phyloP scores from a whole-genome alignment of 192 early-diverging fungal species.

The Bifiguratus adelaidae region DNA sequence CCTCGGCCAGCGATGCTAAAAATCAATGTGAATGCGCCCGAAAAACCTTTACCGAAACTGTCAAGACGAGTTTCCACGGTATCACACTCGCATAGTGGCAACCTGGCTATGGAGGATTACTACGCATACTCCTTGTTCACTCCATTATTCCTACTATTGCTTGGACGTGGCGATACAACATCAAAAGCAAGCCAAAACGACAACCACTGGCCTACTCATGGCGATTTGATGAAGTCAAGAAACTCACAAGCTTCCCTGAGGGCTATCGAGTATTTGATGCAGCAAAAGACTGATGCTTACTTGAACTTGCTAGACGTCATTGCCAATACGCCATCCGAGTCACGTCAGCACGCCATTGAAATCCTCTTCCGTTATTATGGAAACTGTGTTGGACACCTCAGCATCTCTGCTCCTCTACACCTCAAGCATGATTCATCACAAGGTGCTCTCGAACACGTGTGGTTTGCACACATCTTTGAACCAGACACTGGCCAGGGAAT shows the following conservation, averaged over 20 bases:
- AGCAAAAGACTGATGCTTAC: conserved; percentile 33
- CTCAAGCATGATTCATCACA: conserved; percentile 11
- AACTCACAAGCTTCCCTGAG: too few relatives aligned
- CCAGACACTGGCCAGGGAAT: background rate
- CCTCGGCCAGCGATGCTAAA: too few relatives aligned
- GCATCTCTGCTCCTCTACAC: conserved; percentile 26
- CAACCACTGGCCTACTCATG: too few relatives aligned
- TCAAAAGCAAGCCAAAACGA: too few relatives aligned
- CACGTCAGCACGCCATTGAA: conserved; percentile 19
- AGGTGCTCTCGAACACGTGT: conserved; percentile 19
- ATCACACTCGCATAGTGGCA: conserved; percentile 7
- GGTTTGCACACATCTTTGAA: conserved; percentile 36
- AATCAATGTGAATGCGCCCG: too few relatives aligned
- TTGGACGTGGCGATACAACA: too few relatives aligned
- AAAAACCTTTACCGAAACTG: too few relatives aligned
- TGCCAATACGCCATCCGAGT: conserved; percentile 17
- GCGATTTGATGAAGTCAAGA: too few relatives aligned
- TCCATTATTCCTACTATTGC: conserved; percentile 28
- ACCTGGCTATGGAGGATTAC: conserved; percentile 22
- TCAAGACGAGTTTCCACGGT: too few relatives aligned
- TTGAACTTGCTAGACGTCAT: conserved; percentile 40
- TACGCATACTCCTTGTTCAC: conserved; percentile 36
- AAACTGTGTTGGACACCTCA: conserved; percentile 25
- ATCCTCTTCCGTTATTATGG: conserved; percentile 32
- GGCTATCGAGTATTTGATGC: conserved; percentile 32